Evolutionary conservation across 257 asterid species (phyloP).

Genomic region (Solanum piurae): DNA sequence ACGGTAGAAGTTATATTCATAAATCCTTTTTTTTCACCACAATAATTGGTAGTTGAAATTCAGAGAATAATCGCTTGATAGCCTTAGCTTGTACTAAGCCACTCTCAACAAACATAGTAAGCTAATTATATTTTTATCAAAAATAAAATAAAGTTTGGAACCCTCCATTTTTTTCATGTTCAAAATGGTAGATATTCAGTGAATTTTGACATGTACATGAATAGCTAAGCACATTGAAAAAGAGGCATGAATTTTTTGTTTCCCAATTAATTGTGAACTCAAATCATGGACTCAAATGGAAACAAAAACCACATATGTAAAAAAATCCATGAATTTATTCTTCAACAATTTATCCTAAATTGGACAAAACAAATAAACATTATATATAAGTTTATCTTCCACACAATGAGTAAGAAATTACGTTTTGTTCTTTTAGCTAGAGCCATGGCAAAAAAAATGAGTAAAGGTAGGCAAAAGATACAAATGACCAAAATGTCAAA

Average conservation of each 20-base stretch:
- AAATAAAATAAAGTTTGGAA: not conserved
- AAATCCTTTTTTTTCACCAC: not conserved
- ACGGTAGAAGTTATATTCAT: not conserved
- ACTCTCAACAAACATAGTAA: not conserved
- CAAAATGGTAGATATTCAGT: not conserved
- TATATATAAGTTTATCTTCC: not conserved
- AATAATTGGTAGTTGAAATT: not conserved
- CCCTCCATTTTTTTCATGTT: not conserved
- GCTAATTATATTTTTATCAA: not conserved
- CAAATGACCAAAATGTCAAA: conserved; percentile 36
- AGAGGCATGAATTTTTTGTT: not conserved
- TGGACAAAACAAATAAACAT: not conserved
- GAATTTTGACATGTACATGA: not conserved
- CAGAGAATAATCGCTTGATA: not conserved
- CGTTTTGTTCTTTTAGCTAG: not conserved
- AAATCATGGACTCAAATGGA: not conserved
- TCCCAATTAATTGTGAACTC: not conserved
- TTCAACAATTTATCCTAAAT: not conserved
- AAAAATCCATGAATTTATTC: not conserved
- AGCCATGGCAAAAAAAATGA: conserved; percentile 15
- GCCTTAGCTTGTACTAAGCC: not conserved
- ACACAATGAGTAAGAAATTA: not conserved
- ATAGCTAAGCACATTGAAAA: not conserved
- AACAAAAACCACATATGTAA: not conserved
- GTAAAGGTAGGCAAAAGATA: conserved; percentile 36